Conservation (phyloP, 305 asterid genomes). For the Solanum aculeatissimum region DNA sequence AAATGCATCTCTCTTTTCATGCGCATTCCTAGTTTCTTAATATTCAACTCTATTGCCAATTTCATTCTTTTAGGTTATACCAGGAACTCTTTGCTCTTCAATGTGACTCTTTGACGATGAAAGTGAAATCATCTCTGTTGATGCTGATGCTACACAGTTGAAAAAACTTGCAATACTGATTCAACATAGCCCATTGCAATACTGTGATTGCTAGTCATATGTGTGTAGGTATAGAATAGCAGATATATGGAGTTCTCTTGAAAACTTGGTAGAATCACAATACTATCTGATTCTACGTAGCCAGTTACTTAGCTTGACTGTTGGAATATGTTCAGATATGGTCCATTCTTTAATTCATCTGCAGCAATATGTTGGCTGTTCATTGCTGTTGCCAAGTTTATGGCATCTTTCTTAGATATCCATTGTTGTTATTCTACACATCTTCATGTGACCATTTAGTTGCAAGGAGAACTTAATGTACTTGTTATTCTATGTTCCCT, state of each 20-base stretch:
- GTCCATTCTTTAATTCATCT: too few species aligned
- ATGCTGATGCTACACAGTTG: background rate
- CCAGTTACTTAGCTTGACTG: too few species aligned
- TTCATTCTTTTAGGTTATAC: background rate
- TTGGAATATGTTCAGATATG: too few species aligned
- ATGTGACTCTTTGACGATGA: background rate
- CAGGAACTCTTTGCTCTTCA: background rate
- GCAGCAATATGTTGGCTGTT: too few species aligned
- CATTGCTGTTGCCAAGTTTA: too few species aligned
- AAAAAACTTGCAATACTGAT: background rate
- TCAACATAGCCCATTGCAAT: background rate
- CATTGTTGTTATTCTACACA: background rate
- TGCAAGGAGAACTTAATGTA: background rate
- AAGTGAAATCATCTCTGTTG: background rate
- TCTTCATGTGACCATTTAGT: background rate
- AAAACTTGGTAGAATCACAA: background rate
- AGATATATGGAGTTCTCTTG: background rate
- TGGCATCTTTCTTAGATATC: background rate
- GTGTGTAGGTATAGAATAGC: background rate
- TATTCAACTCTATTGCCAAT: background rate
- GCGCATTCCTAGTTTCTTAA: background rate
- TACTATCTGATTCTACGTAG: background rate
- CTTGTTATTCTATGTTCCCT: background rate
- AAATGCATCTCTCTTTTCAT: background rate
- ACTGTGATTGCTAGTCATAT: background rate